Evolutionary conservation across 2,329 filamentous ascomycete species (phyloP).

Genomic region (Lasiodiplodia gonubiensis): DNA sequence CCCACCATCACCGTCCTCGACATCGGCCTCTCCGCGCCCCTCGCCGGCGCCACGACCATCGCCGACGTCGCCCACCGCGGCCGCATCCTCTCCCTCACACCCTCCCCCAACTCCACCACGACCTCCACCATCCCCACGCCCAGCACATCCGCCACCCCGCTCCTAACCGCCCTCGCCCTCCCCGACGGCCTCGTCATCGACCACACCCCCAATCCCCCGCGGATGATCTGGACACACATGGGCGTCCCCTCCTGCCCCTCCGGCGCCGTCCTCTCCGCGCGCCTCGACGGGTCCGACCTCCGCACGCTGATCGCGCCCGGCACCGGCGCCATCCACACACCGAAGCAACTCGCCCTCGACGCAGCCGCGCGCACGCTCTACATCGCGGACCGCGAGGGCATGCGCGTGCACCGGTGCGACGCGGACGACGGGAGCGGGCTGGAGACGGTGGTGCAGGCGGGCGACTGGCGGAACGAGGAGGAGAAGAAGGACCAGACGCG

Average conservation of each 20-base stretch:
- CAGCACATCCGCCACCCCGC: neutral
- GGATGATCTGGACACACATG: slow-evolving; percentile 43
- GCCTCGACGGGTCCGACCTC: slow-evolving; percentile 56
- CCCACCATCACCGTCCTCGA: slow-evolving; percentile 20
- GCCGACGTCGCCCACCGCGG: neutral
- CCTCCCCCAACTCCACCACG: neutral
- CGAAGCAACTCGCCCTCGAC: slow-evolving; percentile 49
- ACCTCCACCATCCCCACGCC: neutral
- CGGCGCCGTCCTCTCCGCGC: slow-evolving; percentile 52
- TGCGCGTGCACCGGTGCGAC: slow-evolving; percentile 43
- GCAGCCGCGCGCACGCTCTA: slow-evolving; percentile 43
- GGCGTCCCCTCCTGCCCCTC: slow-evolving; percentile 38
- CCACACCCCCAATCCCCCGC: slow-evolving; percentile 25
- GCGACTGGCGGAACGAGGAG: slow-evolving; percentile 34
- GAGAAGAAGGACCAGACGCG: slow-evolving; percentile 39
- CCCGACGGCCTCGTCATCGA: slow-evolving; percentile 43
- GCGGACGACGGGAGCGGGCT: slow-evolving; percentile 41
- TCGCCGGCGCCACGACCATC: neutral
- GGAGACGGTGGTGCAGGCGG: slow-evolving; percentile 49
- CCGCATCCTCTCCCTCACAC: slow-evolving; percentile 1
- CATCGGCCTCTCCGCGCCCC: slow-evolving; percentile 12
- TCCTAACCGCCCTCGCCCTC: slow-evolving; percentile 19
- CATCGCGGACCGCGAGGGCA: slow-evolving; percentile 53
- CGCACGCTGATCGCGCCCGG: slow-evolving; percentile 53
- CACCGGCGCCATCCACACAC: slow-evolving; percentile 56